Evolutionary conservation across 2,329 filamentous ascomycete species (phyloP), one percentile per base, ranked within the genome.

Genomic region (Aspergillus terreus): DNA sequence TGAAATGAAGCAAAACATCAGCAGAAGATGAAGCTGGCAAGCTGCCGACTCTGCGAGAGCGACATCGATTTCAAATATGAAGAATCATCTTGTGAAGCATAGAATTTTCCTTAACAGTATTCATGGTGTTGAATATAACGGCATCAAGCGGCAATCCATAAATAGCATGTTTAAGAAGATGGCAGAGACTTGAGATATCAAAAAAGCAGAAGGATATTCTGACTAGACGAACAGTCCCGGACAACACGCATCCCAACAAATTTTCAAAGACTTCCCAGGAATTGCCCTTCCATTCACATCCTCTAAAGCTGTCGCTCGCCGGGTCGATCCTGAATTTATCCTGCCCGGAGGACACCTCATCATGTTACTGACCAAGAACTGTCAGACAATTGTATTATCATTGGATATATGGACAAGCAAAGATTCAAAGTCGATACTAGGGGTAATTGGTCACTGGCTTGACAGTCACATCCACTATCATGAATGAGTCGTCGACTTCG

Each of bases 391-490:
- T 43, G 40, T 17, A 21, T 11, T 43, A 11, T 43, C 40, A 43
- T 17, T 43, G 40, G 40, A 43, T 43, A 17, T 43, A 21, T 19
- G 40, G 40, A 44, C 42, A 44, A 44, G 42, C 27, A 44, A 44
- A 23, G 27, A 44, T 27, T 44, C 19, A 27, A 44, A 44, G 19
- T 23, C 42, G 17, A 44, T 44, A 44, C 27, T 44, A 44, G 19
- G 9, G 42, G 23, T 44, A 12, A 44, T 25, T 27, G 40, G 17
- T 44, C 23, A 47, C 17, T 47, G 32, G 32, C 6, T 47, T 11
- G 32, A 35, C 14, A 21, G 30, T 21, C 15, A 36, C 12, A 36
- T 47, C 15, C 30, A 25, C 11, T 47, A 47, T 47, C 27, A 47
- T 5, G 44, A 47, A 36, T 10, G 30, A 17, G 44, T 36, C 2